Percentiles rank a stretch among this genome's conserved stretches.
phyloP scores from a whole-genome alignment of 2,329 filamentous ascomycete species.

The Calonectria hawksworthii region DNA sequence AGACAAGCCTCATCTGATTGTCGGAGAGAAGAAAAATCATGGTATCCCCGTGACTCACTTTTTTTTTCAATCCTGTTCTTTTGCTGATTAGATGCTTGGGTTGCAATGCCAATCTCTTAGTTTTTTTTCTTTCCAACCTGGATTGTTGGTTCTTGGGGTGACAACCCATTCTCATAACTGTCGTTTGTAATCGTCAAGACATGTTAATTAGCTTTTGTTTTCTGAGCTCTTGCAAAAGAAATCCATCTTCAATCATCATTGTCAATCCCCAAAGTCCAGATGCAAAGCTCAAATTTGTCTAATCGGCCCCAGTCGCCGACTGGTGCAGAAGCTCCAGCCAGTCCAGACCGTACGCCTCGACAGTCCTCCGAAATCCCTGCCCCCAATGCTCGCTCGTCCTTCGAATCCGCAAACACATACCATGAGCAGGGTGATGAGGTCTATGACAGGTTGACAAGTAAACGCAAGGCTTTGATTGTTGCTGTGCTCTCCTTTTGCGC shows the following conservation, averaged over 20 bases:
- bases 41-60: conserved; percentile 4
- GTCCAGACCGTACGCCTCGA: not conserved
- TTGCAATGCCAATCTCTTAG: not conserved
- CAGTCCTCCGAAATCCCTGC: not conserved
- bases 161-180: not conserved
- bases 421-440: conserved; percentile 60
- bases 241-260: not conserved
- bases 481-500: conserved; percentile 79
- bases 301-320: not conserved
- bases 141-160: not conserved
- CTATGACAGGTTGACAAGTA: conserved; percentile 74
- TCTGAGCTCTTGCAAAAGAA: not conserved
- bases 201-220: not conserved
- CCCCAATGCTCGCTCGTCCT: not conserved
- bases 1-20: conserved; percentile 2
- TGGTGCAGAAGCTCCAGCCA: not conserved
- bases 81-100: not conserved
- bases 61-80: not conserved
- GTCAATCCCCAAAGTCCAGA: not conserved
- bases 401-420: conserved; percentile 29
- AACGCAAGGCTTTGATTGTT: conserved; percentile 78
- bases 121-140: not conserved
- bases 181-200: not conserved
- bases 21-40: not conserved
- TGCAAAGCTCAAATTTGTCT: conserved; percentile 6